Base-by-base conservation (phyloP, 78 protist genomes). In the Anaeramoeba flamelloides region DNA sequence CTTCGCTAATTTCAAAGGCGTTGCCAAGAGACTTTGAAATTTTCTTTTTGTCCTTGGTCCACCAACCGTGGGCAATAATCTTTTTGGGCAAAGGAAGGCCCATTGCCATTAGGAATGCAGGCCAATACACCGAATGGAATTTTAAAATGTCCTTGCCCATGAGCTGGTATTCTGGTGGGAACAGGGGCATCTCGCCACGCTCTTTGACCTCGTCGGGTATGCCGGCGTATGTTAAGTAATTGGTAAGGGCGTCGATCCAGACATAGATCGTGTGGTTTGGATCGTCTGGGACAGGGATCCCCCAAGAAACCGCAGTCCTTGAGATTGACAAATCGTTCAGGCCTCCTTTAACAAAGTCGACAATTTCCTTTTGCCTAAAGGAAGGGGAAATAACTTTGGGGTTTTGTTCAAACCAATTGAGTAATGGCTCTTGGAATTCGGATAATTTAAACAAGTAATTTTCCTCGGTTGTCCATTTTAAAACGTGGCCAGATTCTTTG, bases 241-340 rank as follows among this genome's bases (percentile, higher is more conserved):
- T 93, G 39, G 92, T 81, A 17, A 95, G 85, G 0, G 99, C 99
- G 78, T 95, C 99, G 41, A 94, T 79, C 99, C 99, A 95, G 4
- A 95, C 99, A 80, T 95, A 95, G 80, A 95, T 91, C 2, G 91
- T 87, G 83, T 94, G 95, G n/a, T 80, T 22, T 0, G 81, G 86
- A 40, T 86, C 90, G 77, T 85, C 85, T 2, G 98, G 98, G 33
- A 91, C 91, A 0, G 81, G 89, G 2, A 95, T 84, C 22, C 97
- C 98, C 98, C 98, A 95, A 1, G 75, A 0, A 74, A 86, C 81
- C 0, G 87, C 3, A 0, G 88, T 81, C 3, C 98, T 83, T 0
- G 94, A 91, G 41, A 91, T 53, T 53, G 92, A 90, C 26, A 94
- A 79, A 69, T 82, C 90, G 33, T 36, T 2, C 36, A 31, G 37